Percentiles rank a stretch among this genome's conserved stretches.
phyloP scores from a whole-genome alignment of 2,329 filamentous ascomycete species.

The Tolypocladium sp. region DNA sequence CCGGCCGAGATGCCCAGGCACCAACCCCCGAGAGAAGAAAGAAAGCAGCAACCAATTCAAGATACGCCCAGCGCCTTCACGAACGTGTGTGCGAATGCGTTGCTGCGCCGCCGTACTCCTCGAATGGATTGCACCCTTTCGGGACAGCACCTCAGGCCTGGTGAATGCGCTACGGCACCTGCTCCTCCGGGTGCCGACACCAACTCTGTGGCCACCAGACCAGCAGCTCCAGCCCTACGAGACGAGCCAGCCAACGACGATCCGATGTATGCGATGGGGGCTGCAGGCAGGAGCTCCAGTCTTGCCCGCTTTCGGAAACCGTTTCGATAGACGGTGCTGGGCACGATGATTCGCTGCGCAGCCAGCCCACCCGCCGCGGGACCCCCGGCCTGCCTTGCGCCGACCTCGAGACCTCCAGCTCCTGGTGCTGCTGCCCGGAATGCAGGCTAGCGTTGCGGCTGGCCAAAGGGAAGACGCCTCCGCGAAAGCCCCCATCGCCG shows the following conservation, averaged over 20 bases:
- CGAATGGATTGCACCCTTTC: not conserved
- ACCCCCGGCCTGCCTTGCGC: not conserved
- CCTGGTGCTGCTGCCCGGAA: not conserved
- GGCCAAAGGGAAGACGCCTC: not conserved
- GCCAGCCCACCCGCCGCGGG: not conserved
- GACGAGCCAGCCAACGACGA: not conserved
- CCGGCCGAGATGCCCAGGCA: not conserved
- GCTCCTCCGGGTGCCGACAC: not conserved
- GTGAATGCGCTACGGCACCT: not conserved
- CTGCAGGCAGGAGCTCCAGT: not conserved
- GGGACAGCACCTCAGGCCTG: not conserved
- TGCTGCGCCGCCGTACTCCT: not conserved
- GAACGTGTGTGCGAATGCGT: no score
- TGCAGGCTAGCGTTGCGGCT: not conserved
- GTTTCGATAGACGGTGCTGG: not conserved
- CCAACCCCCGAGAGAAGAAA: no score
- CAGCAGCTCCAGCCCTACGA: not conserved
- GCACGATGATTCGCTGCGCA: not conserved
- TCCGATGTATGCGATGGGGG: no score
- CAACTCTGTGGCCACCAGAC: no score
- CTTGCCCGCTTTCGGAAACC: not conserved
- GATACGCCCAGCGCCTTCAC: no score
- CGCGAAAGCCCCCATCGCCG: not conserved
- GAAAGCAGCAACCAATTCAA: no score
- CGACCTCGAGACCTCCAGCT: not conserved